Percentiles rank a stretch among this genome's conserved stretches.
Conservation (phyloP, 2,329 filamentous ascomycete genomes). For the Aspergillus uvarum region DNA sequence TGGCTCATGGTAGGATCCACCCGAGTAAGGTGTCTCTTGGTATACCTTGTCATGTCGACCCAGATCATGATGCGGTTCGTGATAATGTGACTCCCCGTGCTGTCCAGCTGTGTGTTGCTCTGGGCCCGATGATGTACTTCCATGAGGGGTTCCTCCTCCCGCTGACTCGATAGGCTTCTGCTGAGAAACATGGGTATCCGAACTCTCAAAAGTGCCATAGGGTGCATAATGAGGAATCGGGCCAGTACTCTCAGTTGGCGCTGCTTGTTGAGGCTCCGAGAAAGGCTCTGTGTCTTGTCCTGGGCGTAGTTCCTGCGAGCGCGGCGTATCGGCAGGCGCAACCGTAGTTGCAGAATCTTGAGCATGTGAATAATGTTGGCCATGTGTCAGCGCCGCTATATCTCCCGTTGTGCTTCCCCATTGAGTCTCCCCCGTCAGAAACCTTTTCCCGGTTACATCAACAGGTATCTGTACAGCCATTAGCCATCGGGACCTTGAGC, state of each 20-base stretch:
- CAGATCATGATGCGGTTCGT: background rate
- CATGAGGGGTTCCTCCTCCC: background rate
- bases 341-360: background rate
- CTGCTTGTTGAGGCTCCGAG: background rate
- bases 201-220: background rate
- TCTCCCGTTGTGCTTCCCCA: background rate
- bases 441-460: background rate
- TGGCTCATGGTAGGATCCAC: background rate
- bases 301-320: background rate
- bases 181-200: background rate
- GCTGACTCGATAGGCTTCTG: background rate
- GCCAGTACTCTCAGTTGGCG: background rate
- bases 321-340: background rate
- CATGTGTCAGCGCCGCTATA: background rate
- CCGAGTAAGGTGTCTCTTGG: background rate
- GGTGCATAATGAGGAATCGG: background rate
- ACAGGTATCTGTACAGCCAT: background rate
- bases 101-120: background rate
- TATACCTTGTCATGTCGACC: background rate
- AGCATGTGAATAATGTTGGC: background rate
- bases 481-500: background rate
- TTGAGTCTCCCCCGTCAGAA: background rate
- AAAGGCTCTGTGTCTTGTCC: background rate
- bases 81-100: background rate
- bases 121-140: background rate